Evolutionary conservation across 805 yeast species (phyloP).

Genomic region (Wickerhamomyces hampshirensis): DNA sequence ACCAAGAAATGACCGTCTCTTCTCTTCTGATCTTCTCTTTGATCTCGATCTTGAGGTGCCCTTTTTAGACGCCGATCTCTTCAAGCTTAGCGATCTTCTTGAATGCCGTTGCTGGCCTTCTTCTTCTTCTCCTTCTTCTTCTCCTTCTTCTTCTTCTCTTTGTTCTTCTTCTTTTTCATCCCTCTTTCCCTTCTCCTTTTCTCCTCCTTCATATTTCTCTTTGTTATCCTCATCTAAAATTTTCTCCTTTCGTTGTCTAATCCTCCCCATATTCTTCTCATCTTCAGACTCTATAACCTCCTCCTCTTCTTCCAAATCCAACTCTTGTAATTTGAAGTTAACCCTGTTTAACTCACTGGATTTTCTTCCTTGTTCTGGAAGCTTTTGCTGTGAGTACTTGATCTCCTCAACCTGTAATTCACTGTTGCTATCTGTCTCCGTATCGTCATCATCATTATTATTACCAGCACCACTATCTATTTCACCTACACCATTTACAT

Average conservation of each 20-base stretch:
- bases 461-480: neutral
- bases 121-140: conserved; percentile 3
- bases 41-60: conserved; percentile 10
- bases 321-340: neutral
- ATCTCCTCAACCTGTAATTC: conserved; percentile 20
- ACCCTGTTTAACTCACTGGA: conserved; percentile 2
- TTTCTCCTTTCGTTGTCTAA: conserved; percentile 19
- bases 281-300: conserved; percentile 15
- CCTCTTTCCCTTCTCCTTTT: neutral
- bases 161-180: neutral
- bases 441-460: conserved; percentile 2
- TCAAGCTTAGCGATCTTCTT: conserved; percentile 15
- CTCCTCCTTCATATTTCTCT: neutral
- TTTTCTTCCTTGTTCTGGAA: conserved; percentile 1
- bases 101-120: conserved; percentile 4
- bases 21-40: conserved; percentile 3
- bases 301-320: conserved; percentile 4
- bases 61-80: conserved; percentile 10
- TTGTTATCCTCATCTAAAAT: conserved; percentile 14
- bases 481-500: neutral
- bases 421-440: conserved; percentile 13
- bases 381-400: conserved; percentile 6
- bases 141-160: conserved; percentile 11
- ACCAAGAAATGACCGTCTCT: neutral
- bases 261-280: too few relatives aligned